These are phyloP conservation scores for Aurinia saxatilis DNA, from an alignment of 345 rosid species.

Conservation along the genomic window DNA sequence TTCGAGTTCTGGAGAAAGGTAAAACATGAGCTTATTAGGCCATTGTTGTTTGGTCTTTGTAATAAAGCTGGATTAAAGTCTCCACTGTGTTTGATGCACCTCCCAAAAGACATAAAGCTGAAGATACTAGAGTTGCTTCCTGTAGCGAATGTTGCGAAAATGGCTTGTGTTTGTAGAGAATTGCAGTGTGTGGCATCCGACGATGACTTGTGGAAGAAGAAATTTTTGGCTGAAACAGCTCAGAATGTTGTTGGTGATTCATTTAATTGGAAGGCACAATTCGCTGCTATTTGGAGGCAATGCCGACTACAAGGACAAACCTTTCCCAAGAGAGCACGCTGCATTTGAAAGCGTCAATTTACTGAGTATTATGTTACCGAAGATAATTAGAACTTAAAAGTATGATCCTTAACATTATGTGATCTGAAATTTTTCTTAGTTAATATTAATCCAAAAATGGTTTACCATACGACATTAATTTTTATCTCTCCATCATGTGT, in stretches of 20 bases:
- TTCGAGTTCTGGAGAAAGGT: constrained; percentile 59
- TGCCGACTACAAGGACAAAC: neutral
- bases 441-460: no score
- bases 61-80: constrained; percentile 34
- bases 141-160: constrained; percentile 36
- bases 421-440: no score
- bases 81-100: constrained; percentile 46
- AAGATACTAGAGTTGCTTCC: constrained; percentile 46
- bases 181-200: constrained; percentile 38
- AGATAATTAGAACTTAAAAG: no score
- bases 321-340: neutral
- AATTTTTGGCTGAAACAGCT: constrained; percentile 39
- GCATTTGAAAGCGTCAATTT: no score
- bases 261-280: constrained; percentile 36
- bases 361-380: no score
- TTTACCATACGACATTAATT: no score
- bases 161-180: constrained; percentile 39
- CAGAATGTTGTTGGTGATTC: neutral
- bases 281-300: constrained; percentile 25
- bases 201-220: constrained; percentile 48
- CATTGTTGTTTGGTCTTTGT: constrained; percentile 46
- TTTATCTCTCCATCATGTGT: no score
- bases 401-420: no score
- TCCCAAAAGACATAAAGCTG: constrained; percentile 53
- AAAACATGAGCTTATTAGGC: constrained; percentile 51